phyloP scores from a whole-genome alignment of 192 early-diverging fungal genomes.

The Dispira simplex region DNA sequence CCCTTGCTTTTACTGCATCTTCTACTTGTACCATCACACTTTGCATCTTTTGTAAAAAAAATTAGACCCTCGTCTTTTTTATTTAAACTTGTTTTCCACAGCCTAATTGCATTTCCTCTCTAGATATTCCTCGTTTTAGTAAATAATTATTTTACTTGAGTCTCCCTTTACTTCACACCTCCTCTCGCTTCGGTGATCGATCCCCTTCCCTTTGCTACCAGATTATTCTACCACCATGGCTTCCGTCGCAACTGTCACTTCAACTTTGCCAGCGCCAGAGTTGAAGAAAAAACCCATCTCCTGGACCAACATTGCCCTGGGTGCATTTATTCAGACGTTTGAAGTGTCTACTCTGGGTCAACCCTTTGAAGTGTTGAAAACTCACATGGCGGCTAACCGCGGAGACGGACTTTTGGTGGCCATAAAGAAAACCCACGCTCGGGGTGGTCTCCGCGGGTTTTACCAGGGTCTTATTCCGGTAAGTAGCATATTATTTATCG shows the following conservation, averaged over 20 bases:
- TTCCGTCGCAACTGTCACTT: neutral
- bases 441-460: slow-evolving; percentile 82
- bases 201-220: too few species aligned
- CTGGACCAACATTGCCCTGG: slow-evolving; percentile 72
- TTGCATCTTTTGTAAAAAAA: too few species aligned
- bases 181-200: too few species aligned
- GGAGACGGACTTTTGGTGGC: slow-evolving; percentile 60
- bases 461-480: slow-evolving; percentile 86
- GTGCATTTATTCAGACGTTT: slow-evolving; percentile 80
- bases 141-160: too few species aligned
- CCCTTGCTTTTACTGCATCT: too few species aligned
- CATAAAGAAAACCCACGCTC: slow-evolving; percentile 57
- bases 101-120: too few species aligned
- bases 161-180: too few species aligned
- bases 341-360: slow-evolving; percentile 86
- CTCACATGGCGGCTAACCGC: slow-evolving; percentile 87
- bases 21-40: too few species aligned
- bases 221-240: too few species aligned
- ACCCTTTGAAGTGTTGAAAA: slow-evolving; percentile 94
- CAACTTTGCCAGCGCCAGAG: neutral
- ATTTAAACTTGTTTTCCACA: too few species aligned
- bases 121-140: too few species aligned
- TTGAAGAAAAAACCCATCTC: slow-evolving; percentile 76
- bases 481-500: slow-evolving; percentile 13
- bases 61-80: too few species aligned